phyloP scores from a whole-genome alignment of 768 basidiomycete genomes.

The Tubosaeta brunneosetosa region DNA sequence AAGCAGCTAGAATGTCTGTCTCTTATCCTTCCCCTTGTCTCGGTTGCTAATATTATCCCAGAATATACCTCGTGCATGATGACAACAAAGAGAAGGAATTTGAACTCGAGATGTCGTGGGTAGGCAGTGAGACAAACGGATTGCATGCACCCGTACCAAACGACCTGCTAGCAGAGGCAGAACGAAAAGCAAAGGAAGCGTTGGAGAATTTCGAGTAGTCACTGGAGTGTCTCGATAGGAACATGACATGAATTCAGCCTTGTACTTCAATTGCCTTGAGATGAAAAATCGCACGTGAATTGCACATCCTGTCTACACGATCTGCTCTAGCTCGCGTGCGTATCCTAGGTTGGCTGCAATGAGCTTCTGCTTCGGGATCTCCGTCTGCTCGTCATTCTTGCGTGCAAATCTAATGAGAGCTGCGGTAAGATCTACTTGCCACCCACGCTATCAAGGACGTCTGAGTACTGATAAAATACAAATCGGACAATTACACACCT shows the following conservation, averaged over 20 bases:
- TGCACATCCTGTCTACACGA: constrained; percentile 52
- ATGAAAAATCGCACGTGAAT: not conserved
- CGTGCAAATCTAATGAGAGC: constrained; percentile 72
- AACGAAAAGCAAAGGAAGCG: constrained; percentile 80
- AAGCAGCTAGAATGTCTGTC: constrained; percentile 92
- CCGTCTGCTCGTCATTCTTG: constrained; percentile 76
- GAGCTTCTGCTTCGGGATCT: constrained; percentile 82
- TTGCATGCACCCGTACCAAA: constrained; percentile 80
- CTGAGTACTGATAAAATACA: not conserved
- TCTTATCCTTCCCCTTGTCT: not conserved
- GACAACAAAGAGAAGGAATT: constrained; percentile 98
- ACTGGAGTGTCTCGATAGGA: constrained; percentile 20
- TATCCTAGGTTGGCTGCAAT: constrained; percentile 74
- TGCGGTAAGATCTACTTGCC: constrained; percentile 73
- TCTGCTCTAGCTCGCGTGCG: constrained; percentile 87
- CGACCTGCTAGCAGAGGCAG: constrained; percentile 81
- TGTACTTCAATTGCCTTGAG: constrained; percentile 5
- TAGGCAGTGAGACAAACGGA: constrained; percentile 77
- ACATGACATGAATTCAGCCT: constrained; percentile 1
- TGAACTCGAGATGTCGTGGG: constrained; percentile 97
- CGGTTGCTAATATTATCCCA: constrained; percentile 30
- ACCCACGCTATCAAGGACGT: constrained; percentile 55
- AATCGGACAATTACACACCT: constrained; percentile 43
- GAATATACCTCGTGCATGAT: constrained; percentile 96
- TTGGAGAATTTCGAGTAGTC: constrained; percentile 61